Evolutionary conservation across 306 rosid genomes (phyloP).

Genomic region (Alnus rubra): DNA sequence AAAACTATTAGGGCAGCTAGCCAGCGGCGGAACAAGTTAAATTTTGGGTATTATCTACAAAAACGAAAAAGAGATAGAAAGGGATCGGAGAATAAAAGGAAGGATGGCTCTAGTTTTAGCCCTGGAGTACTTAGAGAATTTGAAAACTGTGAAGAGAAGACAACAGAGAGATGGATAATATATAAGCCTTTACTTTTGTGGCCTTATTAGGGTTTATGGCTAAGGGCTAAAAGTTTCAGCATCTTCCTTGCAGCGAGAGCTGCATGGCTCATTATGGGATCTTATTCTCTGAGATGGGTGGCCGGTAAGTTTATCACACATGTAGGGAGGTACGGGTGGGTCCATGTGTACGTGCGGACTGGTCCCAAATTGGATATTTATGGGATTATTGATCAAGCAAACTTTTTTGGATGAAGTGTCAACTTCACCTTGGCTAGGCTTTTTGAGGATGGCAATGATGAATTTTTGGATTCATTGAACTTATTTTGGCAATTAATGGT

Average conservation of each 20-base stretch:
- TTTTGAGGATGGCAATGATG: constrained; percentile 5
- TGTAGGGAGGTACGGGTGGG: constrained; percentile 40
- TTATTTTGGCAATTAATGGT: no score
- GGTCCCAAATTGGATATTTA: constrained; percentile 27
- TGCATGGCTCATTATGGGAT: constrained; percentile 57
- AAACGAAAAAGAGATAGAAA: constrained; percentile 12
- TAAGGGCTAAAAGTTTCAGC: constrained; percentile 50
- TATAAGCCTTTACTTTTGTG: constrained; percentile 41
- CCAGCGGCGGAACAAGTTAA: constrained; percentile 25
- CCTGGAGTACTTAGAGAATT: constrained; percentile 18
- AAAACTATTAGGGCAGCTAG: constrained; percentile 9
- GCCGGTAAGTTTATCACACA: constrained; percentile 50
- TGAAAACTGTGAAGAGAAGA: constrained; percentile 5
- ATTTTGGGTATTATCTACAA: constrained; percentile 16
- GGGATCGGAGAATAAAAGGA: constrained; percentile 5
- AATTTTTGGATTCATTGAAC: not conserved
- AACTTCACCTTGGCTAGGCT: not conserved
- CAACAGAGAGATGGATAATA: constrained; percentile 28
- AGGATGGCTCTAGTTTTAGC: constrained; percentile 33
- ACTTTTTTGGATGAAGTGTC: not conserved
- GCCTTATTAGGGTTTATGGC: constrained; percentile 52
- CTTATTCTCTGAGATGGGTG: constrained; percentile 20
- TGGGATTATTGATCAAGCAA: not conserved
- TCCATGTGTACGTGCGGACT: constrained; percentile 16
- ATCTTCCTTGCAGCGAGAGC: constrained; percentile 29